These are phyloP conservation scores for Pythium biforme DNA, from an alignment of 352 stramenopile species.

Conservation along the genomic window DNA sequence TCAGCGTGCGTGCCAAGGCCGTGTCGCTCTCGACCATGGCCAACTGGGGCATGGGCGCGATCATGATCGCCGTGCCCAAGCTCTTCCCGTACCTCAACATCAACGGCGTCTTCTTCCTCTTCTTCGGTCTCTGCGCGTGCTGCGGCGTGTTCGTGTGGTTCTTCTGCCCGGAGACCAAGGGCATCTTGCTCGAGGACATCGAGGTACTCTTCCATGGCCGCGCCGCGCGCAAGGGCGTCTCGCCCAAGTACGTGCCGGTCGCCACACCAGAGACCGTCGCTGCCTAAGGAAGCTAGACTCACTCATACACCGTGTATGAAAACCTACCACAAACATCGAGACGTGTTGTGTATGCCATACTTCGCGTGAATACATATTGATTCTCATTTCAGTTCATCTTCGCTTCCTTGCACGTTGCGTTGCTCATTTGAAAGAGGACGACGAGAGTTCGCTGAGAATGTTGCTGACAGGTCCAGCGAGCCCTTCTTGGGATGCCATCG, in stretches of 20 bases:
- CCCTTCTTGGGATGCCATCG: conserved; percentile 75
- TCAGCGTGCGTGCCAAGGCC: conserved; percentile 41
- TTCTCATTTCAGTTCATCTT: too few species aligned
- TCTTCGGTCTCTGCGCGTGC: conserved; percentile 33
- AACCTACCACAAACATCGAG: background rate
- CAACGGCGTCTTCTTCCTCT: conserved; percentile 24
- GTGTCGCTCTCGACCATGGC: conserved; percentile 32
- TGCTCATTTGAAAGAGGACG: background rate
- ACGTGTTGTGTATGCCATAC: background rate
- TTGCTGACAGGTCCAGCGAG: conserved; percentile 68
- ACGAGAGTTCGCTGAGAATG: conserved; percentile 60
- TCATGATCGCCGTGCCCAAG: conserved; percentile 33
- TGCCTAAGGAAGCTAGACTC: conserved; percentile 1
- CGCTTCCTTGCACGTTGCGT: background rate
- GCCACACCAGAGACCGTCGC: background rate
- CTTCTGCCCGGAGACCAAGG: conserved; percentile 33
- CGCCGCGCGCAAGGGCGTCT: conserved; percentile 14
- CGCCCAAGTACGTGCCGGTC: conserved; percentile 20
- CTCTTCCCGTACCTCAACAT: conserved; percentile 18
- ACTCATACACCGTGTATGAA: too few species aligned
- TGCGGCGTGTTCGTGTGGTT: conserved; percentile 33
- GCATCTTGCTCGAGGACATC: conserved; percentile 31
- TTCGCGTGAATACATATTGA: background rate
- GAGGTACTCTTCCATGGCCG: conserved; percentile 27
- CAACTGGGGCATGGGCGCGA: conserved; percentile 30